A percentile compares a stretch with the other conserved stretches of the same genome.
These are phyloP conservation scores for Cladorrhinum sp. DNA, from an alignment of 2,329 filamentous ascomycete genomes.

Conservation along the genomic window DNA sequence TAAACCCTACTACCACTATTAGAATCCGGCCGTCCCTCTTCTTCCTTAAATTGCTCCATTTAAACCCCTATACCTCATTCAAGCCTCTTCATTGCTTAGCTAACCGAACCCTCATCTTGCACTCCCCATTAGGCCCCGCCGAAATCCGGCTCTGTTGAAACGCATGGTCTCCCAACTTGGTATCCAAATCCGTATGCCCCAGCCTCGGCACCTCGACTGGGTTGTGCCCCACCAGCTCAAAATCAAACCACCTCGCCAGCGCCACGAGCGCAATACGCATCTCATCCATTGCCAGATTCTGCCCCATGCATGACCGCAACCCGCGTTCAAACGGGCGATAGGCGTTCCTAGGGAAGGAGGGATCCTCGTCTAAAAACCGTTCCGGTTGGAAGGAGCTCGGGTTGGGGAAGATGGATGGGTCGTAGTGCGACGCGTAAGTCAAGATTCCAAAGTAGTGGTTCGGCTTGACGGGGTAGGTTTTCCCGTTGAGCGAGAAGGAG, in stretches of 20 bases:
- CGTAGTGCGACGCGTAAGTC: not conserved
- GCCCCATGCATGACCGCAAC: not conserved
- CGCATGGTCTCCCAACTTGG: not conserved
- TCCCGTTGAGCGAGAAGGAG: not conserved
- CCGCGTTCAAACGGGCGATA: constrained; percentile 9
- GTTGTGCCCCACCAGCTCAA: not conserved
- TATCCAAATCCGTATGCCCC: not conserved
- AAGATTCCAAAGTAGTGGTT: no score
- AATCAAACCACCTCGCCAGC: constrained; percentile 6
- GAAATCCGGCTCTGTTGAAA: not conserved
- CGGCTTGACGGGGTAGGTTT: constrained; percentile 5
- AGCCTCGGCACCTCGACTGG: not conserved
- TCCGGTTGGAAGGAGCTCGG: constrained; percentile 4
- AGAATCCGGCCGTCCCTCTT: no score
- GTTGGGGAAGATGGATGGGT: not conserved
- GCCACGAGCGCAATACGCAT: not conserved
- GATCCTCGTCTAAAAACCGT: not conserved
- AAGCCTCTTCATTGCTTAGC: no score
- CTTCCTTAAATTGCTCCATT: no score
- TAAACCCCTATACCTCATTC: no score
- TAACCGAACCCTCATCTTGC: not conserved
- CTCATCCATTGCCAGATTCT: not conserved
- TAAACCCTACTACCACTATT: no score
- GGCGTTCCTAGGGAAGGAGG: not conserved
- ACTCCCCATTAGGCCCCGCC: not conserved